These are phyloP conservation scores for Fusarium sulawesiense DNA, from an alignment of 2,329 filamentous ascomycete genomes.

Conservation along the genomic window DNA sequence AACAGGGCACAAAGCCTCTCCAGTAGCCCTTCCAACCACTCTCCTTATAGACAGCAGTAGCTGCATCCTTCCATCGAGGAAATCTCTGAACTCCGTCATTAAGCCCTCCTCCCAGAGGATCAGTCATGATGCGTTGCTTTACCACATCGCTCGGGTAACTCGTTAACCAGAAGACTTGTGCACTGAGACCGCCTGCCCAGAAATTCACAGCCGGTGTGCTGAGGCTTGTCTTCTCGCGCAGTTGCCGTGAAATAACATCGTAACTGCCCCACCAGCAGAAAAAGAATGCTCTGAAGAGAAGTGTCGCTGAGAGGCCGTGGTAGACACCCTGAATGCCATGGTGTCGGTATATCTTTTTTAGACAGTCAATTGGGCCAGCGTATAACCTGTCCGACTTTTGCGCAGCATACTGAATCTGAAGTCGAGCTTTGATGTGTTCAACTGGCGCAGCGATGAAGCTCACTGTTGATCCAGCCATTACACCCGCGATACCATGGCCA, in stretches of 20 bases:
- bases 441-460: slow-evolving; percentile 93
- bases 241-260: slow-evolving; percentile 78
- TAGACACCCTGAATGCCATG: slow-evolving; percentile 87
- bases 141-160: slow-evolving; percentile 93
- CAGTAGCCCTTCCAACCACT: slow-evolving; percentile 84
- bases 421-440: slow-evolving; percentile 92
- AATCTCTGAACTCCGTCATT: slow-evolving; percentile 77
- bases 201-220: slow-evolving; percentile 89
- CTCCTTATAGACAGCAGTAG: slow-evolving; percentile 79
- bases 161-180: slow-evolving; percentile 94
- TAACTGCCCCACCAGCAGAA: slow-evolving; percentile 99
- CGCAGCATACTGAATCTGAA: slow-evolving; percentile 93
- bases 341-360: slow-evolving; percentile 72
- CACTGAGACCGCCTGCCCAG: slow-evolving; percentile 93
- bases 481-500: slow-evolving; percentile 88
- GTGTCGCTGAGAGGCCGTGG: slow-evolving; percentile 84
- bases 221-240: slow-evolving; percentile 75
- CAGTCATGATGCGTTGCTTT: slow-evolving; percentile 98
- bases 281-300: slow-evolving; percentile 92
- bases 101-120: slow-evolving; percentile 79
- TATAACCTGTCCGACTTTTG: slow-evolving; percentile 83
- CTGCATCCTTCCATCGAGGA: slow-evolving; percentile 82
- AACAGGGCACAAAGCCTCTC: slow-evolving; percentile 93
- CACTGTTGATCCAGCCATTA: slow-evolving; percentile 88
- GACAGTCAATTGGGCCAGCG: slow-evolving; percentile 86